Percentiles rank a stretch among this genome's conserved stretches.
Evolutionary conservation across 495 filamentous ascomycete genomes (phyloP).

Genomic region (Lasiosphaeria hispida): DNA sequence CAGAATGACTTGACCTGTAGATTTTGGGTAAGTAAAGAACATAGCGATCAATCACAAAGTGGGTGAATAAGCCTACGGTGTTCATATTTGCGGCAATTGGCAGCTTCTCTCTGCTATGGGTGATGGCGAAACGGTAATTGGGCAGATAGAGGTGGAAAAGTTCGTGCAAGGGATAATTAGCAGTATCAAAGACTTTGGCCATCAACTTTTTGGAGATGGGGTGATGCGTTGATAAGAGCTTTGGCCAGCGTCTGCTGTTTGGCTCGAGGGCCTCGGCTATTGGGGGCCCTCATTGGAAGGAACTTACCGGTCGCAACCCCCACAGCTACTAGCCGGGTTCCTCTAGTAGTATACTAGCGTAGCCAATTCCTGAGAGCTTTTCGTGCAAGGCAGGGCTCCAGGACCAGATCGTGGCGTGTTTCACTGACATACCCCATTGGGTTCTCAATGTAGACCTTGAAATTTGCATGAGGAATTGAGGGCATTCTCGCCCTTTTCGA

Average conservation of each 20-base stretch:
- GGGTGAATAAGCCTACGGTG: slow-evolving; percentile 18
- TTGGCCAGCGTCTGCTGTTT: slow-evolving; percentile 6
- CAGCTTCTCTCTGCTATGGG: background rate
- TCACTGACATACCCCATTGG: no score
- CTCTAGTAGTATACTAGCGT: no score
- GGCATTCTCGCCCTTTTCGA: no score
- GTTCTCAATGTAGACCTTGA: no score
- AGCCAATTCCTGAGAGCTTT: no score
- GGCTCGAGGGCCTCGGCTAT: background rate
- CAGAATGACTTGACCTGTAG: slow-evolving; percentile 61
- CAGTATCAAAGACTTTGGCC: background rate
- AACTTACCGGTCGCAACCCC: no score
- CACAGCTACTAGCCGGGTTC: no score
- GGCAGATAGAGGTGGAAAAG: background rate
- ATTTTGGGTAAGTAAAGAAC: background rate
- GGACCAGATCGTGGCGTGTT: no score
- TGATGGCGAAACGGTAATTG: background rate
- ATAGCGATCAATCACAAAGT: background rate
- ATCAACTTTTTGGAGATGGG: slow-evolving; percentile 16
- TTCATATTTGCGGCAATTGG: slow-evolving; percentile 21
- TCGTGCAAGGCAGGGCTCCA: no score
- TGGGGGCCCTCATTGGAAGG: background rate
- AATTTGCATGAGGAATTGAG: no score
- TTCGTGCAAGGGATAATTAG: background rate
- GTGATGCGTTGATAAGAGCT: slow-evolving; percentile 33